Conservation (phyloP, 2,329 filamentous ascomycete genomes). For the Colletotrichum orbiculare region DNA sequence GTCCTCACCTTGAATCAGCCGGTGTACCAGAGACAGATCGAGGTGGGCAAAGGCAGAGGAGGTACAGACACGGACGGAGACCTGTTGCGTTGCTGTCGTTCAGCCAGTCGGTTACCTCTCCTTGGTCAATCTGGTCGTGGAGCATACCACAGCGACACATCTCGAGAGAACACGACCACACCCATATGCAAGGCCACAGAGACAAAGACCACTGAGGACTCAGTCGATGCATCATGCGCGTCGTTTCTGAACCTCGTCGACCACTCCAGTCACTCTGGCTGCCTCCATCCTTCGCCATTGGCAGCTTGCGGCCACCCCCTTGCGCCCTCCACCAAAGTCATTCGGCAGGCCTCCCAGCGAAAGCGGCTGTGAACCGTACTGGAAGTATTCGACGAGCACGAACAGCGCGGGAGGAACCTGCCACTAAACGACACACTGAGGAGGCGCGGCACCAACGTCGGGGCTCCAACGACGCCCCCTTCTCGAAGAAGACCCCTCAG, state of each 20-base stretch:
- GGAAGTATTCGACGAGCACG: constrained; percentile 8
- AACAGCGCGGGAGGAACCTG: constrained; percentile 7
- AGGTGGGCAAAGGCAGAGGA: background rate
- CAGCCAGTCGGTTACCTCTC: constrained; percentile 21
- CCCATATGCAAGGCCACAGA: constrained; percentile 6
- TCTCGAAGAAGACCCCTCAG: constrained; percentile 1
- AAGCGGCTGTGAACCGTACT: constrained; percentile 13
- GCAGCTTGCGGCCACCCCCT: constrained; percentile 29
- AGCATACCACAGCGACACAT: constrained; percentile 4
- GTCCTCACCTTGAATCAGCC: background rate
- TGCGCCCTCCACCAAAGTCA: constrained; percentile 22
- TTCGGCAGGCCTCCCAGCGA: constrained; percentile 7
- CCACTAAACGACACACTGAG: background rate
- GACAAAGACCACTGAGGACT: constrained; percentile 14
- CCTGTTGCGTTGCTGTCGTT: constrained; percentile 5
- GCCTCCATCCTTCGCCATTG: constrained; percentile 30
- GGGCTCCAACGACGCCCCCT: constrained; percentile 1
- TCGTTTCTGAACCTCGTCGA: background rate
- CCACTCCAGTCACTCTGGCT: constrained; percentile 21
- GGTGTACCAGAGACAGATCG: no score
- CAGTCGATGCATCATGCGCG: constrained; percentile 11
- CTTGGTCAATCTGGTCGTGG: background rate
- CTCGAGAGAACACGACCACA: constrained; percentile 12
- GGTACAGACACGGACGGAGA: background rate
- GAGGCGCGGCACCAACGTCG: constrained; percentile 3